phyloP scores from a whole-genome alignment of 1,284 basidiomycete species.

The Rhizopogon parksii region DNA sequence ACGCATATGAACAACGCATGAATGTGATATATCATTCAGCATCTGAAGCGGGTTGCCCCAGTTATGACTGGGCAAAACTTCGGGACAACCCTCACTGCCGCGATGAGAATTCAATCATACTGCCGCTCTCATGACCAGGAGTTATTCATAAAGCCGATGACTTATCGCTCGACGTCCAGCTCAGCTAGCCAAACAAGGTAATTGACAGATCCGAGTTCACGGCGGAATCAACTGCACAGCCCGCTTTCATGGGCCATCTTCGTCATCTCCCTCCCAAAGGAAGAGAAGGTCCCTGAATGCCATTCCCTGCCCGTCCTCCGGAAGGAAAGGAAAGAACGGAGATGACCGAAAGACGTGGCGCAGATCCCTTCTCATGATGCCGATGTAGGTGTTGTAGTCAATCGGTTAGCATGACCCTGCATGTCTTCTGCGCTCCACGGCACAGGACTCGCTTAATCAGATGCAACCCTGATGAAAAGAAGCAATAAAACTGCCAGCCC shows the following conservation, averaged over 20 bases:
- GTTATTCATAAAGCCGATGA: neutral
- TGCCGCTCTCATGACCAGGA: constrained; percentile 4
- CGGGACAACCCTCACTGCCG: constrained; percentile 15
- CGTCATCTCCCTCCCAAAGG: constrained; percentile 24
- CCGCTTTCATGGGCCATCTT: constrained; percentile 7
- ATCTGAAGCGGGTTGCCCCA: too few species aligned
- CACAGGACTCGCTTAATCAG: too few species aligned
- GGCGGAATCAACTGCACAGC: constrained; percentile 7
- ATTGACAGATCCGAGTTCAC: constrained; percentile 37
- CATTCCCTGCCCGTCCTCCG: constrained; percentile 60
- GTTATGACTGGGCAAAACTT: too few species aligned
- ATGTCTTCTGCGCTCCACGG: too few species aligned
- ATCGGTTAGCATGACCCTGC: too few species aligned
- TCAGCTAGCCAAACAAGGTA: constrained; percentile 30
- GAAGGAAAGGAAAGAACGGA: constrained; percentile 31
- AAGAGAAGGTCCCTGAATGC: constrained; percentile 46
- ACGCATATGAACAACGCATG: too few species aligned
- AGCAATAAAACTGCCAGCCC: too few species aligned
- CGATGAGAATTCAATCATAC: constrained; percentile 12
- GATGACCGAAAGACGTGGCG: constrained; percentile 19
- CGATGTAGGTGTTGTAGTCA: neutral
- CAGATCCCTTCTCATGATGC: neutral
- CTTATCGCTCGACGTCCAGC: constrained; percentile 12
- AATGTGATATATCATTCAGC: too few species aligned
- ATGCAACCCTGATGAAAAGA: too few species aligned